phyloP scores from a whole-genome alignment of 805 yeast genomes.

The Diddensiella santjacobensis region DNA sequence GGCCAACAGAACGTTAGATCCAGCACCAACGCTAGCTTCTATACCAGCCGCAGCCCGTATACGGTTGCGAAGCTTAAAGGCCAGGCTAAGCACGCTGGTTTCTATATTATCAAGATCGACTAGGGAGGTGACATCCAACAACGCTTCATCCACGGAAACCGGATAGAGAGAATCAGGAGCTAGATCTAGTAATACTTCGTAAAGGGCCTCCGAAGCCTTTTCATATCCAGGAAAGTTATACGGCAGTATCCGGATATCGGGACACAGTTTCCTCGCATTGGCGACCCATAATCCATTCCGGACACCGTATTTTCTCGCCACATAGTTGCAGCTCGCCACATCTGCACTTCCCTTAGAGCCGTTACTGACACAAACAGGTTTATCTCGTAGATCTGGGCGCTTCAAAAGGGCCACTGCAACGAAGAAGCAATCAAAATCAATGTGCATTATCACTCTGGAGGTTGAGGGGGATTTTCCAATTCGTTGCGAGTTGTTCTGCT shows the following conservation, averaged over 20 bases:
- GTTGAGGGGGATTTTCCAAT: slow-evolving; percentile 6
- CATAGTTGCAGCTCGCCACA: slow-evolving; percentile 88
- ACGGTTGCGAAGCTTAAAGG: slow-evolving; percentile 37
- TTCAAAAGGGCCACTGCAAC: slow-evolving; percentile 74
- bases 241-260: slow-evolving; percentile 56
- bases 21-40: slow-evolving; percentile 76
- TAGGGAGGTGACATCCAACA: slow-evolving; percentile 57
- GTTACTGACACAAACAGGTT: slow-evolving; percentile 62
- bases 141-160: slow-evolving; percentile 87
- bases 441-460: slow-evolving; percentile 53
- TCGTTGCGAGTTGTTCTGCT: slow-evolving; percentile 24
- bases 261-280: slow-evolving; percentile 62
- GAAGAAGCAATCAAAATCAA: slow-evolving; percentile 93
- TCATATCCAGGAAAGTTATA: slow-evolving; percentile 78
- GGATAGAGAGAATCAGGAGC: slow-evolving; percentile 56
- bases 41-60: slow-evolving; percentile 51
- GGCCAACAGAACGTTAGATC: slow-evolving; percentile 69
- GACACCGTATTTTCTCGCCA: slow-evolving; percentile 75
- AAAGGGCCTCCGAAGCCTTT: slow-evolving; percentile 57
- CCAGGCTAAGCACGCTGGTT: slow-evolving; percentile 28
- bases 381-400: slow-evolving; percentile 51
- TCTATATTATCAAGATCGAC: slow-evolving; percentile 24
- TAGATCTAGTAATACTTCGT: slow-evolving; percentile 50
- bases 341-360: slow-evolving; percentile 52
- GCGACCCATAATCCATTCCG: slow-evolving; percentile 88